A percentile compares a stretch with the other conserved stretches of the same genome.
Evolutionary conservation across 257 asterid genomes (phyloP).

Genomic region (Ajuga chamaepitys): DNA sequence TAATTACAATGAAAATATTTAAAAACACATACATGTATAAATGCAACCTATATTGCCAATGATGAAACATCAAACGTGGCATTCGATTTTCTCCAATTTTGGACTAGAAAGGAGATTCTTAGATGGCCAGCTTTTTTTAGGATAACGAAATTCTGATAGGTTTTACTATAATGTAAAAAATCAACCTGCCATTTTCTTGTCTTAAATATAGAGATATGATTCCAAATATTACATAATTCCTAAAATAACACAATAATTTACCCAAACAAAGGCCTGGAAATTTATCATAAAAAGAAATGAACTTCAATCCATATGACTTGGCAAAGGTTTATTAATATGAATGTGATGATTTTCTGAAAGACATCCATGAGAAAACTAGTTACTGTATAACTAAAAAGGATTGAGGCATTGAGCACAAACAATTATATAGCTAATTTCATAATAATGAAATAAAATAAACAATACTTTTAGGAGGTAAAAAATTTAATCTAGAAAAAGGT

Average conservation of each 20-base stretch:
- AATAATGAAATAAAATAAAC: not conserved
- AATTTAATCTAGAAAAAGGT: not conserved
- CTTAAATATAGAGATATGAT: not conserved
- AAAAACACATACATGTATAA: not conserved
- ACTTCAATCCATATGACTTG: not conserved
- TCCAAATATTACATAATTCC: not conserved
- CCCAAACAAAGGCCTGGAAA: not conserved
- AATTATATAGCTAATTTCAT: not conserved
- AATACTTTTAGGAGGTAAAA: not conserved
- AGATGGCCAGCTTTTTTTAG: not conserved
- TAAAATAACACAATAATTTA: not conserved
- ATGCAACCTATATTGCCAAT: not conserved
- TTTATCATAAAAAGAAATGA: not conserved
- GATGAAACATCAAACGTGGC: not conserved
- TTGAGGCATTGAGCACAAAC: not conserved
- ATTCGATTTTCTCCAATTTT: not conserved
- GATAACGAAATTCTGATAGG: not conserved
- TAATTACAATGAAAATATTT: conserved; percentile 18
- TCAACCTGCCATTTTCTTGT: not conserved
- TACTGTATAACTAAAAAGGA: not conserved
- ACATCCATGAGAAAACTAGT: not conserved
- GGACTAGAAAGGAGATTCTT: not conserved
- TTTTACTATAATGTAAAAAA: not conserved
- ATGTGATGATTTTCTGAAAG: not conserved
- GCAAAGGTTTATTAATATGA: not conserved